Conservation (phyloP, 2,329 filamentous ascomycete species). For the Claviceps lovelessii region DNA sequence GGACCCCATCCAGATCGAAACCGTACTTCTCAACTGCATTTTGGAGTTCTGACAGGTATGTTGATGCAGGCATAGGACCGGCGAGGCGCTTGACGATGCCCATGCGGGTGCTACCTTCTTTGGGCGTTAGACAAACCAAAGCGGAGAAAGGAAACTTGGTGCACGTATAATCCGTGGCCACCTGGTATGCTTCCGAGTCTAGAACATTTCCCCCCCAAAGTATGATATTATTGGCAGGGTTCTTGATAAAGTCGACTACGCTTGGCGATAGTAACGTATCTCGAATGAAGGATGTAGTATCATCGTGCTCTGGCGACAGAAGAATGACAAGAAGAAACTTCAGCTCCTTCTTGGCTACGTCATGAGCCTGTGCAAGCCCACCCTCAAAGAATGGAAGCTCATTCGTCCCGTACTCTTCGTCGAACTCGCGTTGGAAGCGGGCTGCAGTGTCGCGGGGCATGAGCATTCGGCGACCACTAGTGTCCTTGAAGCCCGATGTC, state of each 20-base stretch:
- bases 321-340: constrained; percentile 85
- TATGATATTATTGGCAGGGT: constrained; percentile 64
- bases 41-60: constrained; percentile 65
- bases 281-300: constrained; percentile 66
- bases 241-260: constrained; percentile 58
- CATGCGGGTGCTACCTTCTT: constrained; percentile 75
- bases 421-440: constrained; percentile 82
- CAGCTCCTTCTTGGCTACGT: constrained; percentile 76
- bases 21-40: constrained; percentile 60
- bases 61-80: constrained; percentile 53
- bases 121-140: constrained; percentile 74
- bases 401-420: constrained; percentile 73
- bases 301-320: constrained; percentile 85
- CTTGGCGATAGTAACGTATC: constrained; percentile 69
- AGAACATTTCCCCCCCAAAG: constrained; percentile 88
- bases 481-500: constrained; percentile 39
- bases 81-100: constrained; percentile 68
- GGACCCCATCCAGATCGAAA: constrained; percentile 58
- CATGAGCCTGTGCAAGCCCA: constrained; percentile 82
- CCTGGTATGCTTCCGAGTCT: constrained; percentile 88
- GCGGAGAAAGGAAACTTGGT: constrained; percentile 88
- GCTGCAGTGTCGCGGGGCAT: constrained; percentile 78
- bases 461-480: constrained; percentile 57
- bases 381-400: constrained; percentile 69
- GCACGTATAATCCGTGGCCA: constrained; percentile 71